Conservation (phyloP, 2,329 filamentous ascomycete species). For the Aureobasidium pullulans region DNA sequence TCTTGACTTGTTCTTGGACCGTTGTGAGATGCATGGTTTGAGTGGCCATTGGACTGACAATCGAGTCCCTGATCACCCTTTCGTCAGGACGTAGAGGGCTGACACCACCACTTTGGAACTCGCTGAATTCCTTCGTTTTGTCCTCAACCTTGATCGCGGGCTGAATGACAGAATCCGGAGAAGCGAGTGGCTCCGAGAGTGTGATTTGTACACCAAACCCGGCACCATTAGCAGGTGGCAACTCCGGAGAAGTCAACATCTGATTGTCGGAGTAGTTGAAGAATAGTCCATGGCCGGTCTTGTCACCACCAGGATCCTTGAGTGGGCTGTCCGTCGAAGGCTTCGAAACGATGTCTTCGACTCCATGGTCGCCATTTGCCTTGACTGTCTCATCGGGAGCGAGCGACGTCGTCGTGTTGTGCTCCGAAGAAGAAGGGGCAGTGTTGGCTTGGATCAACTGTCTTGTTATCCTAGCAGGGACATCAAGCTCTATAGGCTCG, state of each 20-base stretch:
- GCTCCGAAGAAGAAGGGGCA: conserved; percentile 21
- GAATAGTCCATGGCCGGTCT: not conserved
- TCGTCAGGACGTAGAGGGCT: conserved; percentile 26
- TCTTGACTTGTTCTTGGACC: not conserved
- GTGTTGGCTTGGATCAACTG: conserved; percentile 30
- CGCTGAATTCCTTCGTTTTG: not conserved
- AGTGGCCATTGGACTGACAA: conserved; percentile 28
- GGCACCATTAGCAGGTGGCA: not conserved
- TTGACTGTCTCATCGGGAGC: not conserved
- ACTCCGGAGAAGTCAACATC: not conserved
- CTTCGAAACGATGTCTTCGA: not conserved
- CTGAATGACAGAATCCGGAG: not conserved
- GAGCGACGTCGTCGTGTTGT: conserved; percentile 13
- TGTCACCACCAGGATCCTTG: not conserved
- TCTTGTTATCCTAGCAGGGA: conserved; percentile 28
- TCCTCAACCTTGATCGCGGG: not conserved
- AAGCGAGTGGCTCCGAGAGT: not conserved
- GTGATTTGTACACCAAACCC: not conserved
- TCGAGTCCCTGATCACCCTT: conserved; percentile 24
- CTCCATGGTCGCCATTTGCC: conserved; percentile 3
- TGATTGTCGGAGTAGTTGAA: not conserved
- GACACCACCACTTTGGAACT: conserved; percentile 18
- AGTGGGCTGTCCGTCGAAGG: not conserved
- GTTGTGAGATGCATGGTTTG: conserved; percentile 22
- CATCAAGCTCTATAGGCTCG: conserved; percentile 26